Conservation (phyloP, 2,329 filamentous ascomycete species). For the Ophiostoma novo-ulmi region DNA sequence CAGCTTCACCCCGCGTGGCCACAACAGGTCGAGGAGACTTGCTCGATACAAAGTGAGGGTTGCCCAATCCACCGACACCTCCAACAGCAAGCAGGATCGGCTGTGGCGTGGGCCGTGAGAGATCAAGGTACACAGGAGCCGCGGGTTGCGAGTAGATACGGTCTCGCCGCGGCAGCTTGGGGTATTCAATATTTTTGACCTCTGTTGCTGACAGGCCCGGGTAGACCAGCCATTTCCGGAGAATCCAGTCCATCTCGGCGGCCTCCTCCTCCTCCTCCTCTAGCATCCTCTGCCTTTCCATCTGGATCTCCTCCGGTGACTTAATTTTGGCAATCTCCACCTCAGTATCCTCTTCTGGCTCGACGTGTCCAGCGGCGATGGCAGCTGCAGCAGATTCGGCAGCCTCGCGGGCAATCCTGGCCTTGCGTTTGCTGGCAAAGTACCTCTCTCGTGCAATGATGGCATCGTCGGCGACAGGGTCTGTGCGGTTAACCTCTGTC, state of each 20-base stretch:
- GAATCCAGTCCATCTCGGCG: conserved; percentile 42
- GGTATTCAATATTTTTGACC: conserved; percentile 50
- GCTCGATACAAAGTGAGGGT: conserved; percentile 83
- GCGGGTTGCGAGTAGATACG: conserved; percentile 62
- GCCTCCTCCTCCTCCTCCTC: conserved; percentile 42
- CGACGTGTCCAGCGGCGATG: not conserved
- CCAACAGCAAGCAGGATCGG: conserved; percentile 84
- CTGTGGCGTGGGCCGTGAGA: conserved; percentile 69
- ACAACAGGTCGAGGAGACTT: conserved; percentile 74
- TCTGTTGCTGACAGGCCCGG: conserved; percentile 69
- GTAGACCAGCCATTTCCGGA: conserved; percentile 80
- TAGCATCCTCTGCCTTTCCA: conserved; percentile 39
- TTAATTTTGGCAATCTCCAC: not conserved
- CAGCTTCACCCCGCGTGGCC: conserved; percentile 78
- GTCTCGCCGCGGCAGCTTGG: conserved; percentile 48
- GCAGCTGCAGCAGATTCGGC: conserved; percentile 17
- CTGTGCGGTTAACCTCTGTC: conserved; percentile 70
- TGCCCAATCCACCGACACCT: conserved; percentile 83
- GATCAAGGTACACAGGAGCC: conserved; percentile 66
- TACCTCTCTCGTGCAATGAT: conserved; percentile 30
- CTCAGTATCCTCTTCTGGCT: not conserved
- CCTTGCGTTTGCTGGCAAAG: conserved; percentile 18
- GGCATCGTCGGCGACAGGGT: conserved; percentile 67
- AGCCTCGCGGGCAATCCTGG: conserved; percentile 9
- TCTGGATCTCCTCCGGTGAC: conserved; percentile 32